phyloP scores from a whole-genome alignment of 1,139 yeast genomes.

The Magnusiomyces magnusii region DNA sequence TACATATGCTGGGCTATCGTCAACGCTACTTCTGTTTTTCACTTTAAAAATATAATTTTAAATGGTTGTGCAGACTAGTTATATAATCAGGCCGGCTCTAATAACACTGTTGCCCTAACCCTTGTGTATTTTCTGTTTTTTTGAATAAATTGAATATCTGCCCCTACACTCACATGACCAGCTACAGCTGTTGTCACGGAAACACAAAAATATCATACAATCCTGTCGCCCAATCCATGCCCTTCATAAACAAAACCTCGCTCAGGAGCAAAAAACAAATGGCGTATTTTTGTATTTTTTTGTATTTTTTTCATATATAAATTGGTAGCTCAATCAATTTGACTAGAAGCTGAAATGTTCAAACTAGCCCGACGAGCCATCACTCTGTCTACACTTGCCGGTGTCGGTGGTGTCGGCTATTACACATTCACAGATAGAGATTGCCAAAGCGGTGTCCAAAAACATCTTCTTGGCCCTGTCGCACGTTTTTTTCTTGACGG shows the following conservation, averaged over 20 bases:
- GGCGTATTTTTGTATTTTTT: neutral
- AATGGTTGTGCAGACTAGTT: too few relatives aligned
- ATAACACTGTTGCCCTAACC: neutral
- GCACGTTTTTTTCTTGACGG: conserved; percentile 68
- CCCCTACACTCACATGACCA: too few relatives aligned
- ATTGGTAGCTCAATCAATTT: neutral
- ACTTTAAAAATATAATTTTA: too few relatives aligned
- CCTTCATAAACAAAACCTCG: neutral
- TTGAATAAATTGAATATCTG: too few relatives aligned
- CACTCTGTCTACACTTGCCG: conserved; percentile 26
- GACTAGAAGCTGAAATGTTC: conserved; percentile 5
- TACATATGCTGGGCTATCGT: too few relatives aligned
- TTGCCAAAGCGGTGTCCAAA: conserved; percentile 77
- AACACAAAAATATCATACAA: too few relatives aligned
- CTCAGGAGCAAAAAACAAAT: neutral
- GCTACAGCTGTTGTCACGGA: too few relatives aligned
- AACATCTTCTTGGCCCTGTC: conserved; percentile 69
- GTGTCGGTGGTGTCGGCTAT: conserved; percentile 34
- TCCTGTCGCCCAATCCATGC: neutral
- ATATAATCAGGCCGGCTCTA: too few relatives aligned
- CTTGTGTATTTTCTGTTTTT: too few relatives aligned
- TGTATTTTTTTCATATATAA: neutral
- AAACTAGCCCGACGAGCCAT: conserved; percentile 13
- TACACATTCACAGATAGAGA: conserved; percentile 49
- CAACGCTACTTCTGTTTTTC: too few relatives aligned